Evolutionary conservation across 192 early-diverging fungal genomes (phyloP), one percentile per base, ranked within the genome.

Genomic region (Phycomyces nitens): DNA sequence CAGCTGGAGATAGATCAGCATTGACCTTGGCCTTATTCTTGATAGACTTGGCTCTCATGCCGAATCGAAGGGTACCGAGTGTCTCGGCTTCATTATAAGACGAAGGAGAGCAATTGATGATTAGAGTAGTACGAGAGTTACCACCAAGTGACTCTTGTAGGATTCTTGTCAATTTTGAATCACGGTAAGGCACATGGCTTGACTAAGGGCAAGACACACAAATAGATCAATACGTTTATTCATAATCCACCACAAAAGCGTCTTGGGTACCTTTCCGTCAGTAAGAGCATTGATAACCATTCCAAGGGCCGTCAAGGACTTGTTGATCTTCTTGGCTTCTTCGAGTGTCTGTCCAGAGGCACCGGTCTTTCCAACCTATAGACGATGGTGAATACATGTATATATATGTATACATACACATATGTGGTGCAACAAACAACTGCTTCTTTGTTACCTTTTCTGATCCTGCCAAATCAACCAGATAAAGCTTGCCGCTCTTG

Each of bases 11-110:
- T 56, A 97, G 85, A 74, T 99, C 98, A 52, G 93, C 91, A 79
- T 99, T 99, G 72, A 99, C 85, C 84, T 94, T 96, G 73, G 98
- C 96, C 84, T 98, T 98, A 86, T 99, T 99, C 89, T 97, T 97
- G 81, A 99, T 99, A 61, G 92, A 89, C 84, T 99, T 99, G 47
- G 98, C 98, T 69, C 95, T 83, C 80, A 94, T 95, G 74, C 98
- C 98, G 73, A 99, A 99, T 21, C 96, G 86, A 54, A 99, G 80
- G 1, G 96, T 98, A 54, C 88, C 82, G 5, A 98, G 72, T 0
- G 96, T 98, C 80, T 99, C 98, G 18, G 90, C 86, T 69, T 95
- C 94, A 73, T 99, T 99, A 73, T 91, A 99, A 18, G 94, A 95
- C 9, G 92, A 94, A 11, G 98, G 98, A 18, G 96, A 98, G 77